A percentile compares a stretch with the other conserved stretches of the same genome.
Evolutionary conservation across 257 asterid genomes (phyloP).

Genomic region (Scutellaria barbata): DNA sequence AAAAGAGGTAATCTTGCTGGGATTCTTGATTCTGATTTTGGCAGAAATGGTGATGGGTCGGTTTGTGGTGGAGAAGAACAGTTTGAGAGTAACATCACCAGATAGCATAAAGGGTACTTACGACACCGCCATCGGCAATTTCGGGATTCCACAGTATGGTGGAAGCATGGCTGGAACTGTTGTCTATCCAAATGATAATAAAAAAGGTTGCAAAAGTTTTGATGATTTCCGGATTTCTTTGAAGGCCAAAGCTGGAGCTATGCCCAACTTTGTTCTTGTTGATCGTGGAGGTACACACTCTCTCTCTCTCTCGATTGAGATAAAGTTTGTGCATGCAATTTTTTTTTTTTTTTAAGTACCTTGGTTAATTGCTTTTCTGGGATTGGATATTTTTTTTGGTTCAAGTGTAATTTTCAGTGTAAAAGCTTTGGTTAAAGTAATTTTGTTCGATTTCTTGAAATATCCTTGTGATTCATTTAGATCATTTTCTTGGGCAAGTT

Average conservation of each 20-base stretch:
- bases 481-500: background rate
- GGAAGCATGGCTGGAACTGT: constrained; percentile 93
- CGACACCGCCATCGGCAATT: constrained; percentile 91
- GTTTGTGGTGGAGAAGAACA: constrained; percentile 93
- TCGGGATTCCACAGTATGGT: constrained; percentile 93
- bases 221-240: constrained; percentile 65
- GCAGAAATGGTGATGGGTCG: constrained; percentile 59
- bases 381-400: constrained; percentile 25
- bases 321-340: constrained; percentile 9
- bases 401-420: constrained; percentile 16
- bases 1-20: constrained; percentile 54
- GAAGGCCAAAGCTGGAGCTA: constrained; percentile 78
- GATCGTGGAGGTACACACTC: constrained; percentile 83
- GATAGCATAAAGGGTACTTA: constrained; percentile 74
- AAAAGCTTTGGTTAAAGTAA: constrained; percentile 2
- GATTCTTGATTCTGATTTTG: constrained; percentile 47
- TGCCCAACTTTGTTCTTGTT: constrained; percentile 82
- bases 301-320: background rate
- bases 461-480: constrained; percentile 18
- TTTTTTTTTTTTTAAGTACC: constrained; percentile 11
- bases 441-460: constrained; percentile 1
- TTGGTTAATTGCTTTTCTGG: constrained; percentile 11
- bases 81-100: constrained; percentile 83
- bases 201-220: constrained; percentile 74
- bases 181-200: constrained; percentile 67